Evolutionary conservation across 306 rosid species (phyloP).

Genomic region (Coriaria nepalensis): DNA sequence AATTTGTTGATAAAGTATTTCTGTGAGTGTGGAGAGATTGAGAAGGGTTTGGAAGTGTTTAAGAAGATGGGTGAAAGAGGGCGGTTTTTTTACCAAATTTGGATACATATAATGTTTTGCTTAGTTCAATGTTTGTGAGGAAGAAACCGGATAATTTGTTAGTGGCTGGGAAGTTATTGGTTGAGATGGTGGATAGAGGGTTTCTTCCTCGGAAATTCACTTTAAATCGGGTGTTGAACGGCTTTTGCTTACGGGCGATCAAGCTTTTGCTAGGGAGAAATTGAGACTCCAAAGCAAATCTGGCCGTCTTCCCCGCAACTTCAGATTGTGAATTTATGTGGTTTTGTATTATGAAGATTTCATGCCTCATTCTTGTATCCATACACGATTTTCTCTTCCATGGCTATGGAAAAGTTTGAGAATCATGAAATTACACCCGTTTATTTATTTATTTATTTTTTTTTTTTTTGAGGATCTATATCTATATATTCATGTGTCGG

Average conservation of each 20-base stretch:
- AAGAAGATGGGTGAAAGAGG: constrained; percentile 45
- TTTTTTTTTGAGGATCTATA: too few relatives aligned
- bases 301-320: constrained; percentile 48
- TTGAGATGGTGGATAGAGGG: constrained; percentile 76
- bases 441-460: too few relatives aligned
- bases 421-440: too few relatives aligned
- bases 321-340: constrained; percentile 33
- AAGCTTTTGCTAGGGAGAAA: constrained; percentile 65
- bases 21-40: constrained; percentile 69
- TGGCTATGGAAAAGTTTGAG: too few relatives aligned
- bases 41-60: constrained; percentile 48
- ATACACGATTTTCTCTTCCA: too few relatives aligned
- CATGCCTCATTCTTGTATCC: neutral
- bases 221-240: constrained; percentile 56
- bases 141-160: constrained; percentile 60
- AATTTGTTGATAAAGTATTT: constrained; percentile 54
- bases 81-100: constrained; percentile 65
- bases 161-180: constrained; percentile 68
- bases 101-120: constrained; percentile 73
- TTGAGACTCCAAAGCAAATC: constrained; percentile 56
- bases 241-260: constrained; percentile 62
- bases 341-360: neutral
- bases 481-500: too few relatives aligned
- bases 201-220: constrained; percentile 65
- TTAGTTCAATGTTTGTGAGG: constrained; percentile 79